Evolutionary conservation across 176 grass and related monocot genomes (phyloP).

Genomic region (Carex kokanica): DNA sequence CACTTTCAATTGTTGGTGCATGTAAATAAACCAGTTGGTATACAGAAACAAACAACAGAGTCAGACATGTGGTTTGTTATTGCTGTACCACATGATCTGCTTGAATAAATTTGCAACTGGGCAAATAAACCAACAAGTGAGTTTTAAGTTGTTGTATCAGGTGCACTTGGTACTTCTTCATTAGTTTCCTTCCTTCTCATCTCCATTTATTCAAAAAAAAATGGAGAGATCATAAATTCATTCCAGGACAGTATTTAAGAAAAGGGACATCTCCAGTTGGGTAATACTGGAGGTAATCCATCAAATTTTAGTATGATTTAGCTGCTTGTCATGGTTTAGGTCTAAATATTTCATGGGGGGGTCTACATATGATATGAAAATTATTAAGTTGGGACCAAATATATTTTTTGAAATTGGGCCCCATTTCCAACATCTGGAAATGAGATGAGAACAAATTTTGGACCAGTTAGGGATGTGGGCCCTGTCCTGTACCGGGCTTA

Average conservation of each 20-base stretch:
- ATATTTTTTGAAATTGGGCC: background rate
- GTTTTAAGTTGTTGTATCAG: background rate
- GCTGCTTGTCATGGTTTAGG: background rate
- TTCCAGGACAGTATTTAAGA: background rate
- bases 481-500: background rate
- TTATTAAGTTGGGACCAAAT: background rate
- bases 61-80: background rate
- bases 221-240: background rate
- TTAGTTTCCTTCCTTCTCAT: background rate
- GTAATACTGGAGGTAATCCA: background rate
- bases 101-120: background rate
- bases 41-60: background rate
- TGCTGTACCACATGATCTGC: constrained; percentile 14
- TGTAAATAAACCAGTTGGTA: background rate
- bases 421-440: constrained; percentile 15
- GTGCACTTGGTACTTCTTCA: constrained; percentile 4
- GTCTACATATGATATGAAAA: background rate
- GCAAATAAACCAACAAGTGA: background rate
- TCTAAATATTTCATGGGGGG: constrained; percentile 13
- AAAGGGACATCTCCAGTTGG: background rate
- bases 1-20: background rate
- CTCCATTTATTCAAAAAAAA: background rate
- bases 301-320: background rate
- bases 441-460: background rate
- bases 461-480: background rate